A percentile compares a stretch with the other conserved stretches of the same genome.
Conservation (phyloP, 805 yeast genomes). For the Clavispora phyllophila region DNA sequence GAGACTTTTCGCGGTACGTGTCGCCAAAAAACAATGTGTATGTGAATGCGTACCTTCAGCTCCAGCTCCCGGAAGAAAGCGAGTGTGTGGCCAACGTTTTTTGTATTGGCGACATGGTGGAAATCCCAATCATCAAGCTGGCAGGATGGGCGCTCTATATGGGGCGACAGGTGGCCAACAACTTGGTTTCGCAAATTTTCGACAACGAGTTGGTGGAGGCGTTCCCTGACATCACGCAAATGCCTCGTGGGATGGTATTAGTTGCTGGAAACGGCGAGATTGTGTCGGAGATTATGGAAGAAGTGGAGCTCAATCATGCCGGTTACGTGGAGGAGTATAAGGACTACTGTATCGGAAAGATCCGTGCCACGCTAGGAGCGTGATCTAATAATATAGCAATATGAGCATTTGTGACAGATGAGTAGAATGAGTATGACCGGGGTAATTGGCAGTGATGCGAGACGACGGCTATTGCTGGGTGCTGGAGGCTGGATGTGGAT, state of each 20-base stretch:
- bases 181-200: conserved; percentile 25
- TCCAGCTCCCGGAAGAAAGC: conserved; percentile 15
- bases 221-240: conserved; percentile 25
- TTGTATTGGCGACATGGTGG: conserved; percentile 36
- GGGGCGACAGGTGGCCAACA: conserved; percentile 37
- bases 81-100: conserved; percentile 22
- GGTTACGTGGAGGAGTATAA: conserved; percentile 34
- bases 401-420: background rate
- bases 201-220: conserved; percentile 29
- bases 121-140: conserved; percentile 36
- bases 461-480: too few relatives aligned
- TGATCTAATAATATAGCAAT: conserved; percentile 1
- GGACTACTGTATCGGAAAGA: conserved; percentile 39
- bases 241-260: conserved; percentile 39
- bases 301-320: conserved; percentile 27
- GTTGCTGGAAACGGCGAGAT: conserved; percentile 37
- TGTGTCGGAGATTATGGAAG: conserved; percentile 32
- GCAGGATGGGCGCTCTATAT: conserved; percentile 44
- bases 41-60: conserved; percentile 35
- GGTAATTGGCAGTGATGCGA: too few relatives aligned
- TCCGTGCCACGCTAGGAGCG: conserved; percentile 31
- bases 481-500: too few relatives aligned
- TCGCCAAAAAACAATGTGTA: conserved; percentile 24
- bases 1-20: conserved; percentile 19
- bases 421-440: too few relatives aligned